phyloP scores from a whole-genome alignment of 2,329 filamentous ascomycete genomes.

The Phyllosticta ampelicida region DNA sequence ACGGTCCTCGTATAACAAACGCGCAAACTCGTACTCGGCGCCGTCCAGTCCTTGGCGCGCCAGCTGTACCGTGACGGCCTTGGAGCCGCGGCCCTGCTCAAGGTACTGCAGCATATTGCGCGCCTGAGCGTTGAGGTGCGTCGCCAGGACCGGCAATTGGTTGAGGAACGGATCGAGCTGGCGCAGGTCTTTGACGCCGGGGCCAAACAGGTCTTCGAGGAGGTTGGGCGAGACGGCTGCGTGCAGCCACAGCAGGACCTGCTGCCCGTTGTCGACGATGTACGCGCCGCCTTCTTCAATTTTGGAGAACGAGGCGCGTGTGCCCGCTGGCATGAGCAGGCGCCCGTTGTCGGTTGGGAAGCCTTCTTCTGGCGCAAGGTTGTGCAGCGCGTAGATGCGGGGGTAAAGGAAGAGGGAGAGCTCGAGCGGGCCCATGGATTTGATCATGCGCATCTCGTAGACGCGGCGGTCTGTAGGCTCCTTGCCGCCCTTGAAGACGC shows the following conservation, averaged over 20 bases:
- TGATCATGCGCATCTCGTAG: constrained; percentile 83
- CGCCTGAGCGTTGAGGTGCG: constrained; percentile 87
- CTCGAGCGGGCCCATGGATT: constrained; percentile 76
- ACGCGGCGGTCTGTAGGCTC: constrained; percentile 85
- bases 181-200: constrained; percentile 59
- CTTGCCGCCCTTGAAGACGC: constrained; percentile 83
- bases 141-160: constrained; percentile 72
- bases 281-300: constrained; percentile 92
- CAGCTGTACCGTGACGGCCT: constrained; percentile 79
- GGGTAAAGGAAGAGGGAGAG: constrained; percentile 90
- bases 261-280: constrained; percentile 88
- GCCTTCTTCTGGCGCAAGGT: constrained; percentile 74
- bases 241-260: constrained; percentile 86
- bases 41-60: constrained; percentile 89
- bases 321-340: constrained; percentile 66
- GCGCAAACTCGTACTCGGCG: constrained; percentile 91
- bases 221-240: constrained; percentile 85
- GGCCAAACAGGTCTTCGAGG: constrained; percentile 79
- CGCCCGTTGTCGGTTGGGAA: constrained; percentile 91
- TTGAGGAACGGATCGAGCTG: constrained; percentile 72
- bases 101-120: constrained; percentile 88
- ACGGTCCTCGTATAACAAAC: constrained; percentile 81
- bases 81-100: constrained; percentile 67
- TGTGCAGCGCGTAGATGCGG: constrained; percentile 84
- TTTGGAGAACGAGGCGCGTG: constrained; percentile 75